Base-by-base conservation (phyloP, 805 yeast genomes). In the Cephaloascus albidus region DNA sequence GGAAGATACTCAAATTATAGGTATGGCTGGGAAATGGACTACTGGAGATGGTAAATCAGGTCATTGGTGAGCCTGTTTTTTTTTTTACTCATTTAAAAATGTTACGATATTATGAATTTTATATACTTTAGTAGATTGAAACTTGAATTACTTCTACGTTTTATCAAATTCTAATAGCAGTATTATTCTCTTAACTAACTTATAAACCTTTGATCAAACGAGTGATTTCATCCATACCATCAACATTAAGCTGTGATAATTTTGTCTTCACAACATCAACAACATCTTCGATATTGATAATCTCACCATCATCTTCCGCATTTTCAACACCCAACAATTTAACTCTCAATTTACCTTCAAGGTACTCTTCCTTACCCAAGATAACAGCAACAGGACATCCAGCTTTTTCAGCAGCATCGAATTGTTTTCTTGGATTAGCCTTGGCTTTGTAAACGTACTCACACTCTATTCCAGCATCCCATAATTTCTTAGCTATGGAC, bases 381-480 rank as follows among this genome's bases (percentile, higher is more conserved):
- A 93, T 93, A 35, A 93, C 95, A 10, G 93, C 96, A 35, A 88
- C 51, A 43, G 88, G 81, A 51, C 95, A 86, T 18, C 96, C 97
- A 2, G 87, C 68, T 63, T 86, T 89, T 52, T 93, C 98, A 34
- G 98, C 97, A 38, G 96, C 95, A 52, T 90, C 97, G 47, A 93
- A 93, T 65, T 93, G 98, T 61, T 90, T 93, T 60, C 95, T 82
- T 42, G 88, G 84, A 60, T 93, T 93, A 40, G 94, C 95, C 68
- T 93, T 93, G 40, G 86, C 75, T 63, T 93, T 93, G 70, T 86
- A 93, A 45, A 90, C 71, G 60, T 80, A 94, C 65, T 93, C 98
- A 36, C 95, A 71, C 57, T 86, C 94, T 47, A 93, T 80, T 28
- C 93, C 96, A 6, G 82, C 83, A 33, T 69, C 70, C 98, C 98